Evolutionary conservation across 2,329 filamentous ascomycete species (phyloP), one percentile per base, ranked within the genome.

Genomic region (Fusarium circinatum): DNA sequence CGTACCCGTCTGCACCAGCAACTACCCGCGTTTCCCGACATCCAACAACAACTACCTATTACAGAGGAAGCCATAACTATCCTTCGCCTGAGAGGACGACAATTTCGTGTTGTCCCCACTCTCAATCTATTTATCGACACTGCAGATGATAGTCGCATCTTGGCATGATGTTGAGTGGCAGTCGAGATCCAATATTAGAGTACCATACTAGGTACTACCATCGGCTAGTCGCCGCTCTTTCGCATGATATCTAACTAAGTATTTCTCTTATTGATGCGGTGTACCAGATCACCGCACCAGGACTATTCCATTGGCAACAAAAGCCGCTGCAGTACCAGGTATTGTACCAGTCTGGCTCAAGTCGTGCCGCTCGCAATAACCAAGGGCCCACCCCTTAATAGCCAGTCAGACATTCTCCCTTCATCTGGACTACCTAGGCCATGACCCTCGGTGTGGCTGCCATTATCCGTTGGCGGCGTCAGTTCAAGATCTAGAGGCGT

Each of bases 281-380:
- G 71, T 69, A 34, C 30, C 28, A 52, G 26, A 65, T 68, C 63
- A 62, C 60, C 59, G 30, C 51, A 10, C 55, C 32, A 38, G 34
- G 45, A 58, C 34, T 52, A 60, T 70, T 28, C 34, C 26, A 70
- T 65, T 41, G 45, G 34, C 45, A 69, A 49, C 36, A 51, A 61
- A 47, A 65, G 39, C 57, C 44, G 59, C 47, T 58, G 47, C 38
- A 65, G 34, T 47, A 57, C 58, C 49, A 41, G 20, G 22, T 45
- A 44, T 22, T 42, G 44, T 41, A 30, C 47, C 30, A 45, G 34
- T 34, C 45, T 56, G n/a, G 61, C 38, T 51, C 55, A 47, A 54
- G 52, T 48, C 42, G 32, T 62, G 71, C 42, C 71, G 71, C 68
- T 73, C 68, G 14, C 57, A 74, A 74, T 72, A 62, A 73, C 44